Evolutionary conservation across 2,329 filamentous ascomycete genomes (phyloP), one percentile per base, ranked within the genome.

Genomic region (Sarocladiaceae sp.): DNA sequence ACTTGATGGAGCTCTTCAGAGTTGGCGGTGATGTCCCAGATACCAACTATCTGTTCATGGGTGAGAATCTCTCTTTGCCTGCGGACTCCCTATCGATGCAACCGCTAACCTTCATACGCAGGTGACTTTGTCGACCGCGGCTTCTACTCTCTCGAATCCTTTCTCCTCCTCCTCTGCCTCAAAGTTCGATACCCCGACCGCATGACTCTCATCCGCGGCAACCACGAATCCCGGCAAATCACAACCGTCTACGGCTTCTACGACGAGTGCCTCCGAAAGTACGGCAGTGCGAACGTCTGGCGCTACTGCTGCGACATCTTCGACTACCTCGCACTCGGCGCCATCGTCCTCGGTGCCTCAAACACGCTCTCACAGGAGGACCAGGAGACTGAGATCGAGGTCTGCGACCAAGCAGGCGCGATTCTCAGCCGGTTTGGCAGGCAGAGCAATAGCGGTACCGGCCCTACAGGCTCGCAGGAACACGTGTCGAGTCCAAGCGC

Each of bases 211-310:
- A 85, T 98, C 55, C 90, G 93, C 62, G 93, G 93, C 61, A 98
- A 98, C 70, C 93, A 98, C 78, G 93, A 98, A 71, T 96, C 90
- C 52, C 85, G 93, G 58, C 93, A 98, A 70, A 98, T 98, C 66
- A 98, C 93, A 35, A 91, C 97, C 67, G 93, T 98, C 48, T 98
- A 98, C 65, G 93, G 93, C 50, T 98, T 98, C 73, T 98, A 98
- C 73, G 93, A 97, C 65, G 93, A 98, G 67, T 98, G 93, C 65
- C 80, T 97, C 57, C 87, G 90, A 64, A 98, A 98, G 73, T 98
- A 98, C 64, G 93, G 93, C 65, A 97, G 96, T 61, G 91, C 93
- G 50, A 97, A 95, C 57, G 93, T 98, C 51, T 98, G 93, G 93
- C 96, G 96, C 74, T 96, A 88, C 64, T 98, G 95, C 65, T 96